Evolutionary conservation across 2,329 filamentous ascomycete genomes (phyloP).

Genomic region (Chrysoporthe austroafricana): DNA sequence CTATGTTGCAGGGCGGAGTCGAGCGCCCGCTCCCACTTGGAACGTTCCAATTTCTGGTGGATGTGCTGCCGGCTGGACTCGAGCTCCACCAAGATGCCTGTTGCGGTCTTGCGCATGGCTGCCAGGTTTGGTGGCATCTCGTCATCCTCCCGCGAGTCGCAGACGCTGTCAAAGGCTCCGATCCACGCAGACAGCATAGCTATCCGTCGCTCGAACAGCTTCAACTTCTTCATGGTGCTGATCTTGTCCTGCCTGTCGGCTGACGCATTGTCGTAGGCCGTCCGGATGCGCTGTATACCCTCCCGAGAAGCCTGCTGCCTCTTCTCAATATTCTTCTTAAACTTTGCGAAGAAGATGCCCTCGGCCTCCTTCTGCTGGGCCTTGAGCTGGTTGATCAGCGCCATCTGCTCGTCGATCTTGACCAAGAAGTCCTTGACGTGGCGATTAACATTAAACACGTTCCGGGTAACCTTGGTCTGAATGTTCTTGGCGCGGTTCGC

Average conservation of each 20-base stretch:
- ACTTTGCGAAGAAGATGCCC: constrained; percentile 79
- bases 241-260: constrained; percentile 79
- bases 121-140: constrained; percentile 71
- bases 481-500: constrained; percentile 99
- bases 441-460: constrained; percentile 98
- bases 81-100: constrained; percentile 85
- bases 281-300: constrained; percentile 77
- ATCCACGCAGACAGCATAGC: constrained; percentile 89
- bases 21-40: constrained; percentile 84
- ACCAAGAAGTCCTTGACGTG: constrained; percentile 99
- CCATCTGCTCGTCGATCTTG: constrained; percentile 98
- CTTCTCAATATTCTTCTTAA: constrained; percentile 88
- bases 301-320: constrained; percentile 76
- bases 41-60: constrained; percentile 79
- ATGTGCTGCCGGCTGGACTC: constrained; percentile 90
- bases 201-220: constrained; percentile 83
- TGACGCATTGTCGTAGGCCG: constrained; percentile 80
- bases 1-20: constrained; percentile 88
- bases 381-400: constrained; percentile 93
- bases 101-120: constrained; percentile 83
- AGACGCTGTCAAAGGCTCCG: constrained; percentile 84
- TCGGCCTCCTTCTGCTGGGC: constrained; percentile 91
- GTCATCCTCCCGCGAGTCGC: constrained; percentile 71
- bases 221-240: constrained; percentile 78
- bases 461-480: constrained; percentile 98